phyloP scores from a whole-genome alignment of 75 land plant genomes.

The Picea glauca region DNA sequence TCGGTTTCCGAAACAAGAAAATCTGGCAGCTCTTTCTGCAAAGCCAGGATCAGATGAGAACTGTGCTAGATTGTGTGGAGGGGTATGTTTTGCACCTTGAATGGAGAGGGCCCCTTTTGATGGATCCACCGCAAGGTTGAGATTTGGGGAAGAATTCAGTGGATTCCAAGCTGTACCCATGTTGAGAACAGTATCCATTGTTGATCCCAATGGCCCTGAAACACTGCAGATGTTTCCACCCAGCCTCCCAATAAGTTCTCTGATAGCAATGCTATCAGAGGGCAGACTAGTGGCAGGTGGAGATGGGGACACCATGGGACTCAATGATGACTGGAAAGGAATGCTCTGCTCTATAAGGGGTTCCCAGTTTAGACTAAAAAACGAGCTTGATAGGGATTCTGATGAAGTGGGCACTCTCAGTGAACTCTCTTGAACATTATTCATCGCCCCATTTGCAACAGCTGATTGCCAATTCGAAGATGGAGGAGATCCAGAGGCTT shows the following conservation, averaged over 20 bases:
- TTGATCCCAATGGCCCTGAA: conserved; percentile 21
- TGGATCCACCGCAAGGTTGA: conserved; percentile 40
- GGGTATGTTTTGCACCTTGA: conserved; percentile 28
- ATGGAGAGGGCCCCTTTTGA: conserved; percentile 46
- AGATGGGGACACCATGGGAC: conserved; percentile 59
- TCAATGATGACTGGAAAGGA: conserved; percentile 50
- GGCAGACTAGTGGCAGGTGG: conserved; percentile 14
- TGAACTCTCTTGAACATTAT: not conserved
- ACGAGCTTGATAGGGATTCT: conserved; percentile 13
- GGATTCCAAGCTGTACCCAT: conserved; percentile 53
- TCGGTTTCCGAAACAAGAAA: conserved; percentile 48
- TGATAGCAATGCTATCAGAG: conserved; percentile 20
- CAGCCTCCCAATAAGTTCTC: conserved; percentile 52
- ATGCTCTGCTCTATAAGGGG: conserved; percentile 34
- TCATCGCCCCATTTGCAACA: conserved; percentile 22
- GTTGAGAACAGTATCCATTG: conserved; percentile 17
- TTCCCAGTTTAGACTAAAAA: conserved; percentile 51
- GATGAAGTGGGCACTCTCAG: conserved; percentile 11
- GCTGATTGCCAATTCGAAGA: conserved; percentile 7
- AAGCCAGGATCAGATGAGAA: conserved; percentile 62
- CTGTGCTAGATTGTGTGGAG: conserved; percentile 37
- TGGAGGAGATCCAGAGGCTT: not conserved
- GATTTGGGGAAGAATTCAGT: conserved; percentile 63
- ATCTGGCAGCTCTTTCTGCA: conserved; percentile 68
- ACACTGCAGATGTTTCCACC: conserved; percentile 43